Conservation (phyloP, 441 rosid genomes). For the Metrosideros polymorpha region DNA sequence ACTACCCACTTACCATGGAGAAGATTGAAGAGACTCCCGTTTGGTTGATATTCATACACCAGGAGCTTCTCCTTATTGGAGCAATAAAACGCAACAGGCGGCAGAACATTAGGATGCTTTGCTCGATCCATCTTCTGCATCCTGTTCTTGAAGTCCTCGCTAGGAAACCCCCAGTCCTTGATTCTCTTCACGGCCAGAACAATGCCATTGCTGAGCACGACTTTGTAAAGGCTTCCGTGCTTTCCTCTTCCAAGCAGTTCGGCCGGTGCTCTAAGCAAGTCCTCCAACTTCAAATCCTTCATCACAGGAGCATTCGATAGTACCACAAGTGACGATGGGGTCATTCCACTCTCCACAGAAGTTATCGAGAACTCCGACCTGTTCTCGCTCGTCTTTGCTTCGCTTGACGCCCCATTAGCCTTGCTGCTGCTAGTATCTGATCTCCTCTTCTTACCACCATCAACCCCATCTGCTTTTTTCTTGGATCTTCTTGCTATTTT, state of each 20-base stretch:
- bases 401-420: constrained; percentile 8
- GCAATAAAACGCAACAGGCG: neutral
- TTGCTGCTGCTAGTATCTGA: constrained; percentile 3
- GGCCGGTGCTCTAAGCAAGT: constrained; percentile 55
- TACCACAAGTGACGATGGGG: constrained; percentile 27
- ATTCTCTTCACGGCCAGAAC: constrained; percentile 42
- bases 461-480: neutral
- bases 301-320: constrained; percentile 21
- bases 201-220: constrained; percentile 20
- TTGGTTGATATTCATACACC: constrained; percentile 2
- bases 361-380: constrained; percentile 43
- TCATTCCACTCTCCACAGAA: constrained; percentile 25
- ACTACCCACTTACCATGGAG: constrained; percentile 21
- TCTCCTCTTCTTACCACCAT: neutral
- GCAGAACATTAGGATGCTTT: neutral
- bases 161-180: neutral
- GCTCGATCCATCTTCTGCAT: constrained; percentile 1
- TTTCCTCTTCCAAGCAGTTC: constrained; percentile 49
- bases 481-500: constrained; percentile 17
- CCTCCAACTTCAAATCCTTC: constrained; percentile 36
- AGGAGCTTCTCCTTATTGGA: constrained; percentile 9
- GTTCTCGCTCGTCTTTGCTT: constrained; percentile 7
- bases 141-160: constrained; percentile 1
- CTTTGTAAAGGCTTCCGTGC: constrained; percentile 56
- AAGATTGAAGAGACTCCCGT: constrained; percentile 7